Evolutionary conservation across 139 green algal species (phyloP).

Genomic region (Auxenochlorella pyrenoidosa): DNA sequence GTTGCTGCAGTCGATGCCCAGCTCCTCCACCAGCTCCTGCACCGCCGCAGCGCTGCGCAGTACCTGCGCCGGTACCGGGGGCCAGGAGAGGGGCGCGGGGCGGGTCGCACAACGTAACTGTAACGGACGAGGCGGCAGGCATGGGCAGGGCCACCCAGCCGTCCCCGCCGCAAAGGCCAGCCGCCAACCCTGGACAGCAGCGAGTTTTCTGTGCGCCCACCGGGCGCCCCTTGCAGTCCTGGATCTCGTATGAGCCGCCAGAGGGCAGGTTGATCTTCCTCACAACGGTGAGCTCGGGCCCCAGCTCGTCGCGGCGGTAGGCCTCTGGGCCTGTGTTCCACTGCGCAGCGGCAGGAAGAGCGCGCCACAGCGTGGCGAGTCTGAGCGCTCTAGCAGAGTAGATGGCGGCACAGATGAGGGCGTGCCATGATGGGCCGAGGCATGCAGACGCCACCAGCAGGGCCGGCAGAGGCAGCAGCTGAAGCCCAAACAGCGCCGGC

Average conservation of each 20-base stretch:
- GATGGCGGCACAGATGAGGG: no score
- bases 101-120: no score
- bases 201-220: background rate
- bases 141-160: no score
- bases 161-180: no score
- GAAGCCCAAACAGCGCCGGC: no score
- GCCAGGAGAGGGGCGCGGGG: background rate
- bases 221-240: background rate
- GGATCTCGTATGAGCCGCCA: background rate
- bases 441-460: no score
- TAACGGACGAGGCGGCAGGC: no score
- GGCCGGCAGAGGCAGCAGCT: no score
- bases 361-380: no score
- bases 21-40: slow-evolving; percentile 24
- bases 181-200: background rate
- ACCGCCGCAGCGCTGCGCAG: slow-evolving; percentile 32
- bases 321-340: slow-evolving; percentile 75
- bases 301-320: slow-evolving; percentile 63
- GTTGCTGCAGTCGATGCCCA: slow-evolving; percentile 55
- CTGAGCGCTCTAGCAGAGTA: no score
- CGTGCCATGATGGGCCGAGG: no score
- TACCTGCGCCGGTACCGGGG: background rate
- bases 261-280: slow-evolving; percentile 40
- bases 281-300: slow-evolving; percentile 69
- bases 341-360: no score